Evolutionary conservation across 805 yeast species (phyloP).

Genomic region (Myxozyma lipomycoides): DNA sequence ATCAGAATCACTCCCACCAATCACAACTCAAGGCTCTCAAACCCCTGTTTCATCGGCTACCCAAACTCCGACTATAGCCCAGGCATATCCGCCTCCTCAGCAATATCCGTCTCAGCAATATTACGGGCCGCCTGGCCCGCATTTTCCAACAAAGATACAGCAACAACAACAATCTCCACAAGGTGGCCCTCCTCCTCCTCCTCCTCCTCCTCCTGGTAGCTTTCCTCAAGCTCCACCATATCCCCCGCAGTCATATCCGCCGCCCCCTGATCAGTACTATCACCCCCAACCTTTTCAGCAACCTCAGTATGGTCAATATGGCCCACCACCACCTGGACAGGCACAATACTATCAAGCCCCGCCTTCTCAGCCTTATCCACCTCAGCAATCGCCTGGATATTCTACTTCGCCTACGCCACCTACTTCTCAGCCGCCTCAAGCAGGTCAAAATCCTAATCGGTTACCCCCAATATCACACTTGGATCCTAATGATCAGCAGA

Average conservation of each 20-base stretch:
- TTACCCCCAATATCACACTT: conserved; percentile 22
- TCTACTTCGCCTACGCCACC: not conserved
- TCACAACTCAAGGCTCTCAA: no score
- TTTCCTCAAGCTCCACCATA: conserved; percentile 1
- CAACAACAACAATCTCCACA: not conserved
- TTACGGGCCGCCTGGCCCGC: not conserved
- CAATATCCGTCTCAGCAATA: not conserved
- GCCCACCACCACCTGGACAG: no score
- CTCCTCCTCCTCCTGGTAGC: not conserved
- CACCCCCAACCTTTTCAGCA: not conserved
- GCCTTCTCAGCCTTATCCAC: not conserved
- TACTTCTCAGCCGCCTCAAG: not conserved
- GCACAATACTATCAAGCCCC: not conserved
- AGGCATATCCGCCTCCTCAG: not conserved
- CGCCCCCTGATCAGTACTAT: not conserved
- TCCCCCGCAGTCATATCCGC: not conserved
- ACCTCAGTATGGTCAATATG: no score
- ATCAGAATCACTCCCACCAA: not conserved
- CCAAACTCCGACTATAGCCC: no score
- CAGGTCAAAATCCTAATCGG: not conserved
- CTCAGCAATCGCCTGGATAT: not conserved
- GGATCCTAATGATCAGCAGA: not conserved
- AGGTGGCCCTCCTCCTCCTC: not conserved
- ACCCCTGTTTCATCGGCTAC: no score
- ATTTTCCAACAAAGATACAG: not conserved